Conservation (phyloP, 257 asterid species). For the Ophiorrhiza pumila region DNA sequence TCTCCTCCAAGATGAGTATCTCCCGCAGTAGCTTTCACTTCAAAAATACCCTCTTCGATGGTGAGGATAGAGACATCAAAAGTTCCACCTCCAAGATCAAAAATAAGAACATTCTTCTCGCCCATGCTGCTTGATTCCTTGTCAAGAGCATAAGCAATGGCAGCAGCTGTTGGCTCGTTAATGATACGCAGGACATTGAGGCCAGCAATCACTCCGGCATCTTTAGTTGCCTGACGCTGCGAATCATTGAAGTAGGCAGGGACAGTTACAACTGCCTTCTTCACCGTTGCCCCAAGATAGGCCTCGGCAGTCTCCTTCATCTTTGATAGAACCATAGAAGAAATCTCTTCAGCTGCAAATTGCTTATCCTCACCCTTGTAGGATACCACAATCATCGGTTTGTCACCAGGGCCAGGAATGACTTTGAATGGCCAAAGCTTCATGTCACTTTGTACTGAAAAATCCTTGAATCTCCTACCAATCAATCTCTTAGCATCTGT, state of each 20-base stretch:
- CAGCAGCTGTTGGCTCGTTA: conserved; percentile 28
- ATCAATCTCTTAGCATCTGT: conserved; percentile 25
- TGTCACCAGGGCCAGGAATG: conserved; percentile 10
- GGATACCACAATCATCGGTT: conserved; percentile 23
- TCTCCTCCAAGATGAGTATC: conserved; percentile 33
- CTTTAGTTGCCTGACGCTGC: conserved; percentile 23
- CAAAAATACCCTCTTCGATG: conserved; percentile 28
- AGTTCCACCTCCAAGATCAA: conserved; percentile 31
- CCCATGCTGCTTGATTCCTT: conserved; percentile 18
- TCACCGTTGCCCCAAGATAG: conserved; percentile 20
- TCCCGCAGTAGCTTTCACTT: conserved; percentile 29
- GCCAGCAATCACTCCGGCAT: conserved; percentile 22
- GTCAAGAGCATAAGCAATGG: conserved; percentile 27
- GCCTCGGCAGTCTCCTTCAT: conserved; percentile 26
- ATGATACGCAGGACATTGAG: conserved; percentile 18
- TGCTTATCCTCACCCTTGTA: conserved; percentile 23
- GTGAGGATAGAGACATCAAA: conserved; percentile 27
- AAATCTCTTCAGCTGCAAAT: conserved; percentile 25
- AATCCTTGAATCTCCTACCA: conserved; percentile 22
- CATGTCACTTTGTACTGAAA: conserved; percentile 23
- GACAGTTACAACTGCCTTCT: conserved; percentile 24
- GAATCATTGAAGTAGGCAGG: conserved; percentile 27
- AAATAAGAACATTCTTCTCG: conserved; percentile 22
- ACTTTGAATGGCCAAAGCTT: conserved; percentile 26
- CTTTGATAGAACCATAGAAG: conserved; percentile 26